These are phyloP conservation scores for Candida sp. DNA, from an alignment of 1,139 yeast species.

Conservation along the genomic window DNA sequence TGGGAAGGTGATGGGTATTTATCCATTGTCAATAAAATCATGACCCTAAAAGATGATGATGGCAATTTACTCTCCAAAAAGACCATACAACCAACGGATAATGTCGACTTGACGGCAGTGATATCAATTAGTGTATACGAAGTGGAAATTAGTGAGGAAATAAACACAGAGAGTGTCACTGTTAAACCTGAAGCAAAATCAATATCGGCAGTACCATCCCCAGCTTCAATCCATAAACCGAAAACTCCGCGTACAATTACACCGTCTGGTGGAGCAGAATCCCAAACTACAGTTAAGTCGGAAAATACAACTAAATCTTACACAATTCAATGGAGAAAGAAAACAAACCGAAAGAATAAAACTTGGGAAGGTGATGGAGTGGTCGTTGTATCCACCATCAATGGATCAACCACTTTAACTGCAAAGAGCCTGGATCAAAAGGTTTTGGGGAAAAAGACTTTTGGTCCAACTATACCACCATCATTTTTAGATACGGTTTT, in stretches of 20 bases:
- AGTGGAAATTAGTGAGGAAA: conserved; percentile 22
- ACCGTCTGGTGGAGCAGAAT: not conserved
- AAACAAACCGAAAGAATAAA: conserved; percentile 73
- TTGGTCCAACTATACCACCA: conserved; percentile 6
- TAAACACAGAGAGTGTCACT: conserved; percentile 2
- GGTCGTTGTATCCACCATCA: not conserved
- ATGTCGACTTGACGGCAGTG: conserved; percentile 6
- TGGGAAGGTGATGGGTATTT: conserved; percentile 94
- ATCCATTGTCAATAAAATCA: conserved; percentile 6
- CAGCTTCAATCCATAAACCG: not conserved
- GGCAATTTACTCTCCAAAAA: conserved; percentile 1
- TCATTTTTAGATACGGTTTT: conserved; percentile 35
- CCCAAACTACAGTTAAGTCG: not conserved
- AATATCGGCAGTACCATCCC: not conserved
- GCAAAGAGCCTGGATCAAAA: not conserved
- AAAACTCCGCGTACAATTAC: no score
- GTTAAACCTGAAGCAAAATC: not conserved
- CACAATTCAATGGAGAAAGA: conserved; percentile 67
- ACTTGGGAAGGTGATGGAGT: conserved; percentile 95
- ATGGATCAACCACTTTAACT: not conserved
- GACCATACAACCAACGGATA: not conserved
- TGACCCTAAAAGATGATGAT: conserved; percentile 1
- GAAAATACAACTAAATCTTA: conserved; percentile 10
- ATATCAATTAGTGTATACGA: conserved; percentile 25
- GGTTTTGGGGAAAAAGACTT: not conserved